phyloP scores from a whole-genome alignment of 176 grass and related monocot species.

The Bolboschoenus planiculmis region DNA sequence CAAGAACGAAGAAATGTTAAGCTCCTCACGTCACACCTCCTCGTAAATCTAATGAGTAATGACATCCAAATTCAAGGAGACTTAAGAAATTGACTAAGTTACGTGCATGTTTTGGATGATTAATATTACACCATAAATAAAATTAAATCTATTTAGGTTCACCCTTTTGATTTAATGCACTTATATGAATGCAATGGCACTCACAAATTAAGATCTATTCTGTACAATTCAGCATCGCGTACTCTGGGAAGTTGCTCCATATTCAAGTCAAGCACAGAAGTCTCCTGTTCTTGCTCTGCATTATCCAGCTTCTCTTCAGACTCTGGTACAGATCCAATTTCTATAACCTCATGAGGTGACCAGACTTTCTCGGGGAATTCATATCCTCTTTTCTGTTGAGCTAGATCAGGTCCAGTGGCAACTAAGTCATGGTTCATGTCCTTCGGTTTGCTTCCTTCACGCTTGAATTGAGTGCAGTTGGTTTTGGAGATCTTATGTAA shows the following conservation, averaged over 20 bases:
- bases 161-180: background rate
- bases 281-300: background rate
- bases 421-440: background rate
- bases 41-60: background rate
- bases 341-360: background rate
- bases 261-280: background rate
- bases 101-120: background rate
- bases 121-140: background rate
- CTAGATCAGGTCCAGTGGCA: background rate
- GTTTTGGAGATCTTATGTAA: conserved; percentile 2
- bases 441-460: background rate
- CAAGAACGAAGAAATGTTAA: background rate
- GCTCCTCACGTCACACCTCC: background rate
- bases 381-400: background rate
- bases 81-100: background rate
- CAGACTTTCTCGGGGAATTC: background rate
- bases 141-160: background rate
- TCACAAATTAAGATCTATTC: conserved; percentile 23
- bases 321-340: background rate
- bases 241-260: background rate
- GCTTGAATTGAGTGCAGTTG: background rate
- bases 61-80: background rate
- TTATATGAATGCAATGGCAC: background rate
- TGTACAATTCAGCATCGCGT: background rate
- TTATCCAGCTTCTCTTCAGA: background rate